These are phyloP conservation scores for Barnettozyma hawaiiensis DNA, from an alignment of 1,139 yeast species.

Conservation along the genomic window DNA sequence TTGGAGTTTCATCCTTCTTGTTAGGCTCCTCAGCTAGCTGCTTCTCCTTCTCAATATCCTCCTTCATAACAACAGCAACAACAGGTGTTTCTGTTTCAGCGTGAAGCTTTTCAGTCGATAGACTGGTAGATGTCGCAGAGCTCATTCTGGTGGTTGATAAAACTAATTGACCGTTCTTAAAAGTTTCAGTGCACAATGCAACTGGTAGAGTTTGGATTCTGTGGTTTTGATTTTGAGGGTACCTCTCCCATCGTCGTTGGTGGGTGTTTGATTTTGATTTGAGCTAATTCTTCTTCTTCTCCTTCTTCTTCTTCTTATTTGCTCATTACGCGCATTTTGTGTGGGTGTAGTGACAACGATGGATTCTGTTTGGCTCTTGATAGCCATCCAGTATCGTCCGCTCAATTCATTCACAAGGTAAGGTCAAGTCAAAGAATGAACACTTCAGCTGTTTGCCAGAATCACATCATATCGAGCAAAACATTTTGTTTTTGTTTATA, in stretches of 20 bases:
- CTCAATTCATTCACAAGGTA: too few relatives aligned
- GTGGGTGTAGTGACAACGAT: background rate
- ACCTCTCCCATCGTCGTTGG: too few relatives aligned
- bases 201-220: background rate
- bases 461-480: background rate
- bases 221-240: background rate
- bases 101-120: background rate
- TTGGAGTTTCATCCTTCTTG: background rate
- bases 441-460: background rate
- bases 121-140: background rate
- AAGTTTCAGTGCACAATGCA: too few relatives aligned
- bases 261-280: too few relatives aligned
- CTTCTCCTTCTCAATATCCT: background rate
- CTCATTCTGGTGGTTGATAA: background rate
- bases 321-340: background rate
- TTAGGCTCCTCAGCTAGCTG: background rate
- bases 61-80: background rate
- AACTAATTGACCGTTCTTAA: background rate
- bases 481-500: too few relatives aligned
- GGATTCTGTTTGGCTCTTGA: background rate
- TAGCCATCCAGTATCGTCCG: background rate
- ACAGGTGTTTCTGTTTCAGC: too few relatives aligned
- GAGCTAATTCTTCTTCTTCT: background rate
- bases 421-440: background rate
- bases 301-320: too few relatives aligned